Percentiles rank a stretch among this genome's conserved stretches.
These are phyloP conservation scores for Xylaria sp. DNA, from an alignment of 2,329 filamentous ascomycete species.

Conservation along the genomic window DNA sequence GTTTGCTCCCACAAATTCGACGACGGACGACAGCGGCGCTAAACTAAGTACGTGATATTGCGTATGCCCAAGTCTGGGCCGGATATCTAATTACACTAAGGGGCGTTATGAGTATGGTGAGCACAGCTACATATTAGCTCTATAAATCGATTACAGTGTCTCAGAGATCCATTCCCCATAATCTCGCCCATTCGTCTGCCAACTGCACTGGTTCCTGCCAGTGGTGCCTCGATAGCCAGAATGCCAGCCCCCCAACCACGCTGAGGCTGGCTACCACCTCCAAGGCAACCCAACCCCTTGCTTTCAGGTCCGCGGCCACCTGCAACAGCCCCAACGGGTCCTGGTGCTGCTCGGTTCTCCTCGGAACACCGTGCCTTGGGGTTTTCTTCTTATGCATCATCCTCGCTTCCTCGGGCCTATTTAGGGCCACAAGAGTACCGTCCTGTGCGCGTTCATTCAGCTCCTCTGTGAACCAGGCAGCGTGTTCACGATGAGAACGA, in stretches of 20 bases:
- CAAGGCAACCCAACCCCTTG: conserved; percentile 67
- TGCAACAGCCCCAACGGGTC: conserved; percentile 81
- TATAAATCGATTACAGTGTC: conserved; percentile 3
- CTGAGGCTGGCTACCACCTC: conserved; percentile 76
- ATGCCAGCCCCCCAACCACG: conserved; percentile 70
- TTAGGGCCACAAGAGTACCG: conserved; percentile 60
- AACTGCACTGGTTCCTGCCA: conserved; percentile 41
- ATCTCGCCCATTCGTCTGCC: conserved; percentile 35
- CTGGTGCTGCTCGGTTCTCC: conserved; percentile 47
- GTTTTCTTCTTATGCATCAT: conserved; percentile 29
- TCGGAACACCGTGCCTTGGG: conserved; percentile 11
- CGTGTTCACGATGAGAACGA: conserved; percentile 63
- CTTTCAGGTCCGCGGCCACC: conserved; percentile 67
- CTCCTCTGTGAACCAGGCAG: conserved; percentile 68
- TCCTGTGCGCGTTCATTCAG: conserved; percentile 69
- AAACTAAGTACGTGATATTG: too few species aligned
- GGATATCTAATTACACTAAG: too few species aligned
- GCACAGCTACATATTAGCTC: conserved; percentile 14
- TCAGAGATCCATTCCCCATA: conserved; percentile 33
- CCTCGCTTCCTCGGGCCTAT: conserved; percentile 38
- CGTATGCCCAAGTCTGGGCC: too few species aligned
- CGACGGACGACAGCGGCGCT: too few species aligned
- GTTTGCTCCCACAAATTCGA: too few species aligned
- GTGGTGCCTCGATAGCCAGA: conserved; percentile 55
- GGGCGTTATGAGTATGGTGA: too few species aligned